phyloP scores from a whole-genome alignment of 2,329 filamentous ascomycete genomes.

The Samsoniella hepiali region DNA sequence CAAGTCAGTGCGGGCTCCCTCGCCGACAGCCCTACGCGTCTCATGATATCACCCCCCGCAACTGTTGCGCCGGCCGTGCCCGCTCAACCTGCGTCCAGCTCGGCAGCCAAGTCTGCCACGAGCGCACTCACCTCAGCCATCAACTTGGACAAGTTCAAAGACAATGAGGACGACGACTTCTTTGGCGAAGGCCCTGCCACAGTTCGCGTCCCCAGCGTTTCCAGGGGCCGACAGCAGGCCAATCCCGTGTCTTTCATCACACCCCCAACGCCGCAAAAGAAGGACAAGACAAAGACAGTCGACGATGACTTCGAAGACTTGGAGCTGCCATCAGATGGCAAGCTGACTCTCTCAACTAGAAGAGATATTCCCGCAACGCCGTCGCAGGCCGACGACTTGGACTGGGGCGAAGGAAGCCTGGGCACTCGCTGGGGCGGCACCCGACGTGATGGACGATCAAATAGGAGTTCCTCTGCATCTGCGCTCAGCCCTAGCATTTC shows the following conservation, averaged over 20 bases:
- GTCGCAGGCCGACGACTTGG: slow-evolving; percentile 69
- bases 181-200: slow-evolving; percentile 63
- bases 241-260: slow-evolving; percentile 54
- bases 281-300: slow-evolving; percentile 31
- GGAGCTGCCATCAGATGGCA: slow-evolving; percentile 65
- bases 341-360: slow-evolving; percentile 60
- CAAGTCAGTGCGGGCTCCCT: slow-evolving; percentile 60
- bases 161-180: slow-evolving; percentile 60
- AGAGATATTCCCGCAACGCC: slow-evolving; percentile 63
- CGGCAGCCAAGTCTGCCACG: slow-evolving; percentile 29
- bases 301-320: slow-evolving; percentile 72
- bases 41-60: slow-evolving; percentile 31
- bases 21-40: slow-evolving; percentile 50
- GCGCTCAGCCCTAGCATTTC: slow-evolving; percentile 89
- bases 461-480: slow-evolving; percentile 81
- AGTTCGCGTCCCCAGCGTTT: slow-evolving; percentile 65
- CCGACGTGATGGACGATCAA: slow-evolving; percentile 71
- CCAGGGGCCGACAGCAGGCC: slow-evolving; percentile 53
- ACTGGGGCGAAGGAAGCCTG: slow-evolving; percentile 91
- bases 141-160: slow-evolving; percentile 62
- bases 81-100: slow-evolving; percentile 22
- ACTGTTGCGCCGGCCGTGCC: slow-evolving; percentile 21
- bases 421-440: slow-evolving; percentile 89
- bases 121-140: slow-evolving; percentile 44
- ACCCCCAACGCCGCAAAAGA: slow-evolving; percentile 53